Evolutionary conservation across 495 filamentous ascomycete species (phyloP), one percentile per base, ranked within the genome.

Genomic region (Xylaria venustula): DNA sequence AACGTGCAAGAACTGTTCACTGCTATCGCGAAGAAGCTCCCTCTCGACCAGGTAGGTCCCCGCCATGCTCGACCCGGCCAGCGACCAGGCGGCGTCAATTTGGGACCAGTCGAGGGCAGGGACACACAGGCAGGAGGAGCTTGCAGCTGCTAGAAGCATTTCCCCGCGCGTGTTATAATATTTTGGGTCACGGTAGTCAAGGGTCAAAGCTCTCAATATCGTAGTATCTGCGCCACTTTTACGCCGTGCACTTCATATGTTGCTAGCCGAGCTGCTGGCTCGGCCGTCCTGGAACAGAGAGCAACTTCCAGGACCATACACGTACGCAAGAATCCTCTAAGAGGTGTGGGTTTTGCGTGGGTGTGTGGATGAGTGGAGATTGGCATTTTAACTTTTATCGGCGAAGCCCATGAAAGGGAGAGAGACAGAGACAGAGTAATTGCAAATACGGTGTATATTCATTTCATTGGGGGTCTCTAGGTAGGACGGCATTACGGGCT

Each of bases 1-100:
- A 98, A 98, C 69, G 94, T 98, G 44, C 83, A 88, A 66, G 93
- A 98, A 62, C 78, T 98, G 34, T 98, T 98, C 78, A 97, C 93
- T n/a, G 91, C 91, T 17, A 98, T 98, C 65, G 94, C 94, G 37
- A 93, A 90, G 89, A 97, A 96, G 75, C 80, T 98, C 58, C 94
- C 94, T 26, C 86, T 98, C 59, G 94, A 98, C 64, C 94, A 97
- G 73, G 93, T 87, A 49, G 93, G 92, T 15, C 91, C 92, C 28
- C 86, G 93, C 67, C 90, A 90, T 68, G 78, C 90, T 64, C 82
- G 93, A 62, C 81, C 88, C 30, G 87, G 87, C 59, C 88, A 87
- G 62, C 82, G 90, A 70, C 88, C 87, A 49, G 69, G 69, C 32
- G 90, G 91, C 44, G 91, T 96, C 44, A 90, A 90, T 67, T 80